Conservation (phyloP, 257 asterid species). For the Parsonsia alboflavescens region DNA sequence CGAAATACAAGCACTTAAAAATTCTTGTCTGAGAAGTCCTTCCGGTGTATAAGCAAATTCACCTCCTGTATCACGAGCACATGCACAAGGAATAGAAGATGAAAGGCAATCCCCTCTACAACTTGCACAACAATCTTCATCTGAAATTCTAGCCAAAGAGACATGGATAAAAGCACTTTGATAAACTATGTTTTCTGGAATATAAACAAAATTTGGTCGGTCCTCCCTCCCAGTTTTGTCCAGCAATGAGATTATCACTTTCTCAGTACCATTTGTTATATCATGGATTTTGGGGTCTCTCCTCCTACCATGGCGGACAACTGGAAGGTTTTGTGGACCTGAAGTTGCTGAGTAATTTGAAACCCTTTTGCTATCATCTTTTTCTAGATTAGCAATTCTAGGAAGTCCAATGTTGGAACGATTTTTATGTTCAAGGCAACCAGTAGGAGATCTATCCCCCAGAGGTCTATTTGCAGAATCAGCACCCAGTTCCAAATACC, state of each 20-base stretch:
- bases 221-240: conserved; percentile 46
- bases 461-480: conserved; percentile 12
- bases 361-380: conserved; percentile 14
- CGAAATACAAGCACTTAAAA: conserved; percentile 41
- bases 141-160: conserved; percentile 63
- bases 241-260: conserved; percentile 44
- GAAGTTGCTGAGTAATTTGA: conserved; percentile 21
- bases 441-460: conserved; percentile 10
- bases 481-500: conserved; percentile 17
- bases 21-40: conserved; percentile 49
- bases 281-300: conserved; percentile 25
- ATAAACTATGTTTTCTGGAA: conserved; percentile 36
- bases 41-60: conserved; percentile 65
- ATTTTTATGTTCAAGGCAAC: not conserved
- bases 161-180: conserved; percentile 53
- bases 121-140: conserved; percentile 59
- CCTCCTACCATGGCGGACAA: conserved; percentile 8
- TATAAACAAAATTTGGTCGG: conserved; percentile 40
- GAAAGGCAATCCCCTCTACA: conserved; percentile 65
- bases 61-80: conserved; percentile 79
- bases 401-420: not conserved
- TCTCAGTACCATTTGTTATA: conserved; percentile 56
- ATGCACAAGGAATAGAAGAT: conserved; percentile 55
- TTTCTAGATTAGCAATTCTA: conserved; percentile 11
- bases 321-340: conserved; percentile 5